Conservation (phyloP, 768 basidiomycete genomes). For the Boletus fagicola region DNA sequence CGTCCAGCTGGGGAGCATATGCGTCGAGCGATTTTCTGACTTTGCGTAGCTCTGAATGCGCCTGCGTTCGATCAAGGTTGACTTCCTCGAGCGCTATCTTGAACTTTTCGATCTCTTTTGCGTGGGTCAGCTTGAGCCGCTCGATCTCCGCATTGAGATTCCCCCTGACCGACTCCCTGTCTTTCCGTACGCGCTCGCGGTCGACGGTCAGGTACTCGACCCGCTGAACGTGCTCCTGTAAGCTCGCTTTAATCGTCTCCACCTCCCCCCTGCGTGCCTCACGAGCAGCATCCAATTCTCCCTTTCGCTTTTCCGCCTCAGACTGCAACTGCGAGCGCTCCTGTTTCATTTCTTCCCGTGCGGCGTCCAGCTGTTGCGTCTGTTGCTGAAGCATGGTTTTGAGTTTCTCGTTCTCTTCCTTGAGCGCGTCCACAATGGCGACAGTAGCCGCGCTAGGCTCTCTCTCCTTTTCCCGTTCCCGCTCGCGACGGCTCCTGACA, state of each 20-base stretch:
- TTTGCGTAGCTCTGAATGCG: conserved; percentile 23
- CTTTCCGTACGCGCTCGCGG: conserved; percentile 26
- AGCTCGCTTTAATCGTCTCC: conserved; percentile 16
- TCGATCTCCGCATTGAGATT: conserved; percentile 25
- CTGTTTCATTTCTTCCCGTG: conserved; percentile 12
- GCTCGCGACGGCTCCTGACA: conserved; percentile 16
- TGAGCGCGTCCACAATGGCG: conserved; percentile 9
- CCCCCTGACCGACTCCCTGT: conserved; percentile 18
- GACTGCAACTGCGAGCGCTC: conserved; percentile 11
- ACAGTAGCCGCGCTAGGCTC: background rate
- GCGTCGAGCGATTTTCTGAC: conserved; percentile 19
- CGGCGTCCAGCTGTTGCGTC: conserved; percentile 11
- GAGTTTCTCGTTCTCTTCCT: conserved; percentile 26
- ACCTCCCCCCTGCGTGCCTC: conserved; percentile 11
- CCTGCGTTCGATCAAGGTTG: conserved; percentile 18
- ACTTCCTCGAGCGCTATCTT: conserved; percentile 28
- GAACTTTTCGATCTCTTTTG: conserved; percentile 16
- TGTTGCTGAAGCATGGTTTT: conserved; percentile 22
- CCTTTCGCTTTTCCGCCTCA: conserved; percentile 12
- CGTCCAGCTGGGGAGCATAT: conserved; percentile 20
- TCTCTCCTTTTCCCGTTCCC: conserved; percentile 19
- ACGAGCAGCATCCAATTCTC: conserved; percentile 11
- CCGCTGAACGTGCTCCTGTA: conserved; percentile 21
- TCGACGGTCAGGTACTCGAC: conserved; percentile 22
- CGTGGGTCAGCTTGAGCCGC: conserved; percentile 13